Conservation (phyloP, 345 rosid genomes). For the Eucalyptus camaldulensis region DNA sequence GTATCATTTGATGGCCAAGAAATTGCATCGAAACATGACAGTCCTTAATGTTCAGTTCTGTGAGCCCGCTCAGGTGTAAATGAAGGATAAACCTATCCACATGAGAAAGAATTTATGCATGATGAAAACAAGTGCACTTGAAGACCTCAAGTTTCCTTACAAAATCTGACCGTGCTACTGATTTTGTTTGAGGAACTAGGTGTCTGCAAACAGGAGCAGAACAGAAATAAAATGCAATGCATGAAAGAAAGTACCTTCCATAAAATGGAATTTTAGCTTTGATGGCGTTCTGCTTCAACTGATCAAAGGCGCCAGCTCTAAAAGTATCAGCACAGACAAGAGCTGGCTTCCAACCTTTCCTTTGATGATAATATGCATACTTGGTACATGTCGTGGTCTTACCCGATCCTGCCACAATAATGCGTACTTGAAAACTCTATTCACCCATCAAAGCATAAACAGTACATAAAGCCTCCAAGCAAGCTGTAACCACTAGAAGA, state of each 20-base stretch:
- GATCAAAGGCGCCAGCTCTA: slow-evolving; percentile 87
- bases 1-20: not conserved
- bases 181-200: not conserved
- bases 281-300: slow-evolving; percentile 80
- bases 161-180: not conserved
- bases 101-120: not conserved
- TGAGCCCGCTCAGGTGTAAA: not conserved
- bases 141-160: not conserved
- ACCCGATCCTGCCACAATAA: slow-evolving; percentile 46
- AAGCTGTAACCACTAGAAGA: not conserved
- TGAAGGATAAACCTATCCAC: not conserved
- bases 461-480: not conserved
- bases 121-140: not conserved
- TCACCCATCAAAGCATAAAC: not conserved
- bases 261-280: slow-evolving; percentile 77
- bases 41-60: not conserved
- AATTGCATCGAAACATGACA: not conserved
- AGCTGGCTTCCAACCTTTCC: slow-evolving; percentile 80
- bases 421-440: not conserved
- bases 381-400: slow-evolving; percentile 81
- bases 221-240: not conserved
- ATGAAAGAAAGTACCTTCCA: slow-evolving; percentile 40
- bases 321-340: slow-evolving; percentile 89
- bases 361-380: slow-evolving; percentile 75
- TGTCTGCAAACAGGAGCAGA: not conserved